Percentiles rank a stretch among this genome's conserved stretches.
These are phyloP conservation scores for Wallacemonas sp. DNA, from an alignment of 208 protist species.

Conservation along the genomic window DNA sequence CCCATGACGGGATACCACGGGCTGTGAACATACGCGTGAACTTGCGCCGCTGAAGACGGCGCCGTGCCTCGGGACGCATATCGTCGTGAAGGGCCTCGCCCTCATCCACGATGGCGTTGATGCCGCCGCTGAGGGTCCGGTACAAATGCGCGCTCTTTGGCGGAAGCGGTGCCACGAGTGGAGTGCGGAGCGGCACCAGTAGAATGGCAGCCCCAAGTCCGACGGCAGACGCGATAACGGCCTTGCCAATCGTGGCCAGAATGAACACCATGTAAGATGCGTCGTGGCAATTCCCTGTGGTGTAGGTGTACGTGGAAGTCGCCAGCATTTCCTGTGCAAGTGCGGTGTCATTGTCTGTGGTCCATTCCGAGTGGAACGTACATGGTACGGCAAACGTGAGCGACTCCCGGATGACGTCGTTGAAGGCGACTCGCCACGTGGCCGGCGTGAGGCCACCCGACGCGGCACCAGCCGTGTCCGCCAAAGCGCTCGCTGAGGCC, in stretches of 20 bases:
- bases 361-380: conserved; percentile 33
- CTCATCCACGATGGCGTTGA: conserved; percentile 39
- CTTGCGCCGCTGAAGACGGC: conserved; percentile 55
- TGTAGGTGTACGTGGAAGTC: neutral
- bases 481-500: conserved; percentile 51
- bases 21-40: conserved; percentile 56
- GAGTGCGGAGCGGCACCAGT: conserved; percentile 53
- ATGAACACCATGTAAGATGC: conserved; percentile 42
- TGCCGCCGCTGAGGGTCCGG: conserved; percentile 53
- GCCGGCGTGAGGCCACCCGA: conserved; percentile 20
- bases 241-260: conserved; percentile 53
- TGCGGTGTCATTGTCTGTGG: conserved; percentile 41
- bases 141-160: conserved; percentile 53
- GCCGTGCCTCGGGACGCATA: conserved; percentile 67
- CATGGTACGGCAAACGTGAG: conserved; percentile 52
- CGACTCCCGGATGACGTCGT: conserved; percentile 45
- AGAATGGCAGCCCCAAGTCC: conserved; percentile 55
- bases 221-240: conserved; percentile 35
- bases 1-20: conserved; percentile 68
- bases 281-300: conserved; percentile 6
- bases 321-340: conserved; percentile 28
- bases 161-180: conserved; percentile 47
- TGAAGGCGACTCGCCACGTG: conserved; percentile 51
- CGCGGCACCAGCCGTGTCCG: conserved; percentile 36
- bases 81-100: conserved; percentile 63